These are phyloP conservation scores for Neopestalotiopsis sp. DNA, from an alignment of 2,329 filamentous ascomycete genomes.

Conservation along the genomic window DNA sequence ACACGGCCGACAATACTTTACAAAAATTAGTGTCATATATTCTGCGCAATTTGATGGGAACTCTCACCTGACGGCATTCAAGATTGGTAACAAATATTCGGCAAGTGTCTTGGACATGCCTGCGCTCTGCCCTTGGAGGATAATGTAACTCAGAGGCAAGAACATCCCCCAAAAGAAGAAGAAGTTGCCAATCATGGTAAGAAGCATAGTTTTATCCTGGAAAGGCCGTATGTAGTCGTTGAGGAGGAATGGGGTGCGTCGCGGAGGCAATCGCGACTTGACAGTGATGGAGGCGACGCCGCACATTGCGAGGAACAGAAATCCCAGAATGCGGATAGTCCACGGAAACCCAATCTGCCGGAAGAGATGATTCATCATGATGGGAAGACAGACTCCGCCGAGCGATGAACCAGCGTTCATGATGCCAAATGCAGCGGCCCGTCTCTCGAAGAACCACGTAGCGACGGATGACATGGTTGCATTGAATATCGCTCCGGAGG, in stretches of 20 bases:
- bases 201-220: constrained; percentile 47
- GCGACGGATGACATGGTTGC: constrained; percentile 39
- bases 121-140: constrained; percentile 47
- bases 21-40: not conserved
- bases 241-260: constrained; percentile 45
- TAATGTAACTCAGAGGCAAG: constrained; percentile 57
- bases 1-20: constrained; percentile 30
- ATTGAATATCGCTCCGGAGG: constrained; percentile 42
- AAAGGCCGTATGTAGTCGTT: constrained; percentile 52
- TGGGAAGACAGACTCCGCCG: constrained; percentile 60
- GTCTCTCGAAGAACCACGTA: constrained; percentile 52
- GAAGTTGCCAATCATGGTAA: constrained; percentile 52
- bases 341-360: constrained; percentile 47
- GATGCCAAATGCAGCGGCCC: constrained; percentile 53
- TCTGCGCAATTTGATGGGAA: not conserved
- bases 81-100: constrained; percentile 57
- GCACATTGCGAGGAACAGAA: constrained; percentile 41
- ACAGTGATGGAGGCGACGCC: constrained; percentile 35
- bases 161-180: constrained; percentile 62
- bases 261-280: constrained; percentile 40
- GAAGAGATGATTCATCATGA: constrained; percentile 59
- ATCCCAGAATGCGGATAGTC: constrained; percentile 42
- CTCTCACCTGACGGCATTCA: constrained; percentile 49
- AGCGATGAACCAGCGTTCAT: constrained; percentile 53
- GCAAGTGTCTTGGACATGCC: constrained; percentile 54